Evolutionary conservation across 2,329 filamentous ascomycete genomes (phyloP).

Genomic region (Botrytis paeoniae): DNA sequence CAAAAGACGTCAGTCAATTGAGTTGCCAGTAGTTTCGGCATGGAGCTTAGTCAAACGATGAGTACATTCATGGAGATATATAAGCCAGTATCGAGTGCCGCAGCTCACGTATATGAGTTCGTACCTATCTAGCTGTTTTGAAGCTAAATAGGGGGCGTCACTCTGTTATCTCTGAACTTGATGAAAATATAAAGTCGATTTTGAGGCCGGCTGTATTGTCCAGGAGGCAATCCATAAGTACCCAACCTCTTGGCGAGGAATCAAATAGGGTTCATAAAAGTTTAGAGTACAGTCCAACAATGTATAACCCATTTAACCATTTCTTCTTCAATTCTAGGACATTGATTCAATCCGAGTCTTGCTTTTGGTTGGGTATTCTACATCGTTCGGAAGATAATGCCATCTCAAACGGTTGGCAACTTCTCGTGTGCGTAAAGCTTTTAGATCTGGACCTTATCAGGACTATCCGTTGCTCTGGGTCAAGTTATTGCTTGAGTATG

Average conservation of each 20-base stretch:
- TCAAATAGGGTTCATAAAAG: not conserved
- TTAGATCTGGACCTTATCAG: not conserved
- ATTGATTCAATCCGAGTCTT: not conserved
- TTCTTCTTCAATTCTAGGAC: not conserved
- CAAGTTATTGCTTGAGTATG: not conserved
- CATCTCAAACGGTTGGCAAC: not conserved
- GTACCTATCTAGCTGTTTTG: not conserved
- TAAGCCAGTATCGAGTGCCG: not conserved
- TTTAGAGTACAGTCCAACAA: not conserved
- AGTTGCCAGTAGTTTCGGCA: not conserved
- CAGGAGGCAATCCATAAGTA: too few relatives aligned
- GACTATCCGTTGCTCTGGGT: not conserved
- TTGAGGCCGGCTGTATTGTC: not conserved
- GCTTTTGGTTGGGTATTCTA: too few relatives aligned
- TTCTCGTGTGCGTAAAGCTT: not conserved
- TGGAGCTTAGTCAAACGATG: constrained; percentile 1
- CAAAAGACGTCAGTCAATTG: not conserved
- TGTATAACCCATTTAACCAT: not conserved
- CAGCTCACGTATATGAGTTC: not conserved
- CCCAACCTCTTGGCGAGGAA: not conserved
- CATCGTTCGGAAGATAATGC: not conserved
- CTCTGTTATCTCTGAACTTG: not conserved
- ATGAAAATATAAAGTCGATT: not conserved
- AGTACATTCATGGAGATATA: not conserved
- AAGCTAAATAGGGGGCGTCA: not conserved